Evolutionary conservation across 2,329 filamentous ascomycete species (phyloP).

Genomic region (Ophiostoma triangulosporum): DNA sequence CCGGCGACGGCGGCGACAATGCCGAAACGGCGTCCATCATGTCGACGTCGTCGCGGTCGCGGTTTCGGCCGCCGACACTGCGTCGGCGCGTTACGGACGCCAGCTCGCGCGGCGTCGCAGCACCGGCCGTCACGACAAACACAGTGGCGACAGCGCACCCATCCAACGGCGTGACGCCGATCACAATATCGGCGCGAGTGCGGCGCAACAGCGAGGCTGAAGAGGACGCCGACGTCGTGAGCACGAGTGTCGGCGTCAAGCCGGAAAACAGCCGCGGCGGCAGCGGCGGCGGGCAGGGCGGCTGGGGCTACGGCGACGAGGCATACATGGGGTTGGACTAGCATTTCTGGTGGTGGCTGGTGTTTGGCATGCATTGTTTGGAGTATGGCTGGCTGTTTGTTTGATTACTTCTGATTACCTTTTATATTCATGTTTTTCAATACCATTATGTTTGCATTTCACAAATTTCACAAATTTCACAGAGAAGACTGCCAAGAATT

Average conservation of each 20-base stretch:
- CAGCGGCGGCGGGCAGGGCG: conserved; percentile 50
- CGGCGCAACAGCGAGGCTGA: conserved; percentile 30
- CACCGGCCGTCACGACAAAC: conserved; percentile 6
- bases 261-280: conserved; percentile 29
- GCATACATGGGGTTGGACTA: conserved; percentile 70
- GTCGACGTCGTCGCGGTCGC: conserved; percentile 30
- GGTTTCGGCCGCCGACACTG: conserved; percentile 27
- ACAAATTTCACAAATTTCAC: too few relatives aligned
- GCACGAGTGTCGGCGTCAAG: conserved; percentile 34
- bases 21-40: conserved; percentile 32
- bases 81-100: conserved; percentile 23
- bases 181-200: conserved; percentile 23
- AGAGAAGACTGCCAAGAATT: too few relatives aligned
- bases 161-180: conserved; percentile 8
- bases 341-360: background rate
- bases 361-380: background rate
- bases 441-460: too few relatives aligned
- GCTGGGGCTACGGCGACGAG: conserved; percentile 76
- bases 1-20: conserved; percentile 11
- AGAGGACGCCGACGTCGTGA: conserved; percentile 28
- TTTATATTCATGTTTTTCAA: background rate
- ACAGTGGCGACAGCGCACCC: conserved; percentile 10
- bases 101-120: conserved; percentile 5
- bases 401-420: background rate
- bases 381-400: background rate